Base-by-base conservation (phyloP, 371 early-diverging fungal genomes). In the Blakeslea trispora region DNA sequence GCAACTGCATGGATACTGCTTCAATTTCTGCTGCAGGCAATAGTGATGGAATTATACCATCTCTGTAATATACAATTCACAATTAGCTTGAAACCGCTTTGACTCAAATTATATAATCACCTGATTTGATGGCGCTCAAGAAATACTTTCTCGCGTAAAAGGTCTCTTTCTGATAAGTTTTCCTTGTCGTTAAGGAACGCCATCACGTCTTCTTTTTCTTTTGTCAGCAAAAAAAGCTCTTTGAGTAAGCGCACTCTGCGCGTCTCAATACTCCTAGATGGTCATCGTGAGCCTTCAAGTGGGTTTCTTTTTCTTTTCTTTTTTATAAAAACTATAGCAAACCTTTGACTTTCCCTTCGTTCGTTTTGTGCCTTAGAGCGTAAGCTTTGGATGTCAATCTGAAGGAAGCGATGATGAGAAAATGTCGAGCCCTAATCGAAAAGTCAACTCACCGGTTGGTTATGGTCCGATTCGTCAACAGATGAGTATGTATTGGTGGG, bases 161-260 rank as follows among this genome's bases (percentile, higher is more conserved):
- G 22, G 51, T 71, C 64, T 4, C 58, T 24, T 21, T 52, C 42
- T 2, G 60, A 40, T 14, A 63, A 35, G 13, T 49, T 44, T 7
- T 63, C 64, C 10, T 42, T 44, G 13, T 55, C 44, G 35, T 66
- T 69, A 48, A 71, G 40, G 57, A 75, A 75, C 1, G 28, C 31
- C 45, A 55, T 55, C 19, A 59, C 24, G 19, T 59, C 53, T 17
- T 67, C 57, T 9, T 50, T 53, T 6, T 56, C 68, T 31, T 61
- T 54, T 35, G 67, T 69, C 35, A 73, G 35, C 11, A 60, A 43
- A 53, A 67, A 73, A 7, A 69, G 44, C 50, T 73, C 73, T 32
- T 64, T 64, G n/a, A 73, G 52, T 35, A 67, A 51, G 10, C 32
- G n/a, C 17, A 54, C 54, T 44, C 64, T 48, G 32, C 64, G 67